Conservation (phyloP, 441 rosid genomes). For the Cnidoscolus chayamansa region DNA sequence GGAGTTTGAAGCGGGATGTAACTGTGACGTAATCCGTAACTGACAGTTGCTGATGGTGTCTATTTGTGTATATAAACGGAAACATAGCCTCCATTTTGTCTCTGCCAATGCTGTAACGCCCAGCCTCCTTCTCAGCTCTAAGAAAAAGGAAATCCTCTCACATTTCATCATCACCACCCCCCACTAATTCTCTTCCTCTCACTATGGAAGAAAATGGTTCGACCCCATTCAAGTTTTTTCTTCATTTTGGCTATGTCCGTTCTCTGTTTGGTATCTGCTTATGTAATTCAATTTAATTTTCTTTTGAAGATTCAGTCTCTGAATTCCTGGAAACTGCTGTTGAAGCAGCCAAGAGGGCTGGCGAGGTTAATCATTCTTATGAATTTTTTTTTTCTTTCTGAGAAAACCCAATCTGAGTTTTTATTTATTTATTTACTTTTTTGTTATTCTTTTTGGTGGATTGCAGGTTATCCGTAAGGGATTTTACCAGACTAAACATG, state of each 20-base stretch:
- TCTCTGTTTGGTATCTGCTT: constrained; percentile 13
- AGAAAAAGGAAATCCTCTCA: not conserved
- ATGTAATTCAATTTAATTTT: constrained; percentile 3
- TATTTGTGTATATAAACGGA: not conserved
- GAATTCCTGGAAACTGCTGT: constrained; percentile 59
- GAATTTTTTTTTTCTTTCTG: not conserved
- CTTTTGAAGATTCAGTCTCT: constrained; percentile 48
- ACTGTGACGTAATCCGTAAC: not conserved
- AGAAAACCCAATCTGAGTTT: not conserved
- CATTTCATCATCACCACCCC: not conserved
- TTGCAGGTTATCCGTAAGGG: constrained; percentile 69
- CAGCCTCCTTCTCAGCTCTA: not conserved
- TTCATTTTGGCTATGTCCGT: not conserved
- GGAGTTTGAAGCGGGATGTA: not conserved
- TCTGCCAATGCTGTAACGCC: not conserved
- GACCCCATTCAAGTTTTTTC: constrained; percentile 6
- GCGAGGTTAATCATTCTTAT: constrained; percentile 46
- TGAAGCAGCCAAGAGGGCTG: constrained; percentile 87
- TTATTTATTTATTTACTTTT: not conserved
- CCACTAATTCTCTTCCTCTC: not conserved
- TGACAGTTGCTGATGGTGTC: not conserved
- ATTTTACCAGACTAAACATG: constrained; percentile 77
- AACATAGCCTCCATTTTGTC: not conserved
- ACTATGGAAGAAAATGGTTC: constrained; percentile 62
- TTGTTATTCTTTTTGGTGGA: not conserved